Base-by-base conservation (phyloP, 2,329 filamentous ascomycete species). In the Penicillium janthinellum region DNA sequence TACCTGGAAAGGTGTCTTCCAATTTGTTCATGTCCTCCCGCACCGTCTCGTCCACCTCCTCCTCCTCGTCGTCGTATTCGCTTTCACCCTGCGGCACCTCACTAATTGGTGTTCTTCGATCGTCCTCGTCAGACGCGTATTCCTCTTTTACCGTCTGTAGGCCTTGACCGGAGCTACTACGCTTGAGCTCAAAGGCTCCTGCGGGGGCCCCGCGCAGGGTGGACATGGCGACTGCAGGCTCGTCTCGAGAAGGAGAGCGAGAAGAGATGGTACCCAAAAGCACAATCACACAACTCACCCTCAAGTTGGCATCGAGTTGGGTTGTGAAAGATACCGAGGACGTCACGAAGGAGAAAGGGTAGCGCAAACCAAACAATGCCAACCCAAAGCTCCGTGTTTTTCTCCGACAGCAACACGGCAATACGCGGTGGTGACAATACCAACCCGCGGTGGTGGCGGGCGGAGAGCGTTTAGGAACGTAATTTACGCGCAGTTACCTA, bases 1-100 rank as follows among this genome's bases (percentile, higher is more conserved):
- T 96, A 54, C 90, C 91, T 39, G 88, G 88, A 73, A 98, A 97
- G 37, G 88, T 89, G 56, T 87, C 83, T 68, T 94, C 88, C 58
- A 99, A 86, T 67, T 88, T 91, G 54, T 87, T 86, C 86, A 99
- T 99, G 75, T 99, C 95, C 55, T 92, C 87, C 62, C 87, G 85
- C 14, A 96, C 90, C 1, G 73, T 75, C 56, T 78, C 77, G 44
- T 82, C 78, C 31, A 76, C 69, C 42, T 79, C 75, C 49, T 79
- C 75, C 15, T 79, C 75, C n/a, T 76, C 76, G 12, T 77, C 20
- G 20, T 69, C 20, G 20, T 69, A 60, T n/a, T 70, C 66, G 48
- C 47, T 64, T 47, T 64, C 66, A 25, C 58, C 66, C 31, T 59
- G 62, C 2, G 48, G 41, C 10, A 34, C 42, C n/a, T 71, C 68